phyloP scores from a whole-genome alignment of 495 filamentous ascomycete genomes.

The Tuber umbilicatum region DNA sequence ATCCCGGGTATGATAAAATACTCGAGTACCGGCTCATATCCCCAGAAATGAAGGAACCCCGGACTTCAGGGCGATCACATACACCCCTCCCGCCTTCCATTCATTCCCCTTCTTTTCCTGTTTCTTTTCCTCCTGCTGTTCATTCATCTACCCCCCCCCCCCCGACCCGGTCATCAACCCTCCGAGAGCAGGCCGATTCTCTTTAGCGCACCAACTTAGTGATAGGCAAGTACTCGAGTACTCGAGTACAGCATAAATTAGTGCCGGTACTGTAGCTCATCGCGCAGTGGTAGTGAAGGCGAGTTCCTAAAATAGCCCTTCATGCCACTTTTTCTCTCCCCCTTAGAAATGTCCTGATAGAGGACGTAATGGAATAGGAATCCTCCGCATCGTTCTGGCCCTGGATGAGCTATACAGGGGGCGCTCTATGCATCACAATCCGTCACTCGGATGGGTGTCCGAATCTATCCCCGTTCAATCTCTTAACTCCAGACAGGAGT shows the following conservation, averaged over 20 bases:
- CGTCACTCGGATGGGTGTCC: not conserved
- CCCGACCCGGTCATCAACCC: not conserved
- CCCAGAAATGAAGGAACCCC: not conserved
- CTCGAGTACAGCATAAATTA: too few species aligned
- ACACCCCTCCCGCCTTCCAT: not conserved
- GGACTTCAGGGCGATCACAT: not conserved
- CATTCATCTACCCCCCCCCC: not conserved
- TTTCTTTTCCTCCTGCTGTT: not conserved
- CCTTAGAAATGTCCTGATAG: not conserved
- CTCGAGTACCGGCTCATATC: not conserved
- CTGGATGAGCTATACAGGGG: not conserved
- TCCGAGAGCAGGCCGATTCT: not conserved
- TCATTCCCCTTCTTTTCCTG: not conserved
- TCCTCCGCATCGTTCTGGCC: not conserved
- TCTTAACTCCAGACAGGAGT: not conserved
- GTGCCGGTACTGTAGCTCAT: not conserved
- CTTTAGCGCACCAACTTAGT: not conserved
- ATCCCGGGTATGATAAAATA: not conserved
- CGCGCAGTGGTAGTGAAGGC: not conserved
- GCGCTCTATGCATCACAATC: not conserved
- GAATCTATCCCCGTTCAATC: not conserved
- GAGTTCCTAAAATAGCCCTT: not conserved
- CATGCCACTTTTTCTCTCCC: not conserved
- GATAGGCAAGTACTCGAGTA: not conserved
- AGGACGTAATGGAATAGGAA: not conserved